Conservation (phyloP, 768 basidiomycete species). For the Amanita rubescens region DNA sequence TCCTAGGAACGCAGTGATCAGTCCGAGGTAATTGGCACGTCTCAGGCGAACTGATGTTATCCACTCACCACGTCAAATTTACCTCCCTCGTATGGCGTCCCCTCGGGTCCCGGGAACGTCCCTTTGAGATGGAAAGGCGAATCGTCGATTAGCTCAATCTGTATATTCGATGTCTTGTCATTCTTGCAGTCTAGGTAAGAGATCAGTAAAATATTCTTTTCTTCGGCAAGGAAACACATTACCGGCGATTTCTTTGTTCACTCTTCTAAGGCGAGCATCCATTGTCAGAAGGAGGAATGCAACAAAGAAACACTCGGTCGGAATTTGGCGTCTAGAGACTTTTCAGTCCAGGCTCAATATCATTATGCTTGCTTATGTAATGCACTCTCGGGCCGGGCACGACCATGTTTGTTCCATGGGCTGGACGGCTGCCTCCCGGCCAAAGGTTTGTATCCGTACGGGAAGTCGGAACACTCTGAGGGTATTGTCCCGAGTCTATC, state of each 20-base stretch:
- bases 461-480: too few species aligned
- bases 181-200: slow-evolving; percentile 77
- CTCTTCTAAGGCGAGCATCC: slow-evolving; percentile 84
- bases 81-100: slow-evolving; percentile 90
- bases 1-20: slow-evolving; percentile 43
- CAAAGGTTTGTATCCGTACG: too few species aligned
- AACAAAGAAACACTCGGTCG: not conserved
- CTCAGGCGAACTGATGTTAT: slow-evolving; percentile 8
- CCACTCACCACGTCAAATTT: slow-evolving; percentile 80
- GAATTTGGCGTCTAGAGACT: not conserved
- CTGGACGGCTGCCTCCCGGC: too few species aligned
- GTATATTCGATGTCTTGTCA: slow-evolving; percentile 84
- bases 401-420: too few species aligned
- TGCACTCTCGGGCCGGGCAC: not conserved
- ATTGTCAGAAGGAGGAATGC: slow-evolving; percentile 28
- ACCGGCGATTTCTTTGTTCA: slow-evolving; percentile 94
- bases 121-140: slow-evolving; percentile 90
- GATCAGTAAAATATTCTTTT: slow-evolving; percentile 7
- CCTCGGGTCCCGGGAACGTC: slow-evolving; percentile 86
- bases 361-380: slow-evolving; percentile 1
- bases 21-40: slow-evolving; percentile 1
- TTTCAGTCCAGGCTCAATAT: too few species aligned
- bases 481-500: too few species aligned
- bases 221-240: not conserved
- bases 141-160: slow-evolving; percentile 81